Evolutionary conservation across 2,329 filamentous ascomycete genomes (phyloP), one percentile per base, ranked within the genome.

Genomic region (Metarhizium anisopliae): DNA sequence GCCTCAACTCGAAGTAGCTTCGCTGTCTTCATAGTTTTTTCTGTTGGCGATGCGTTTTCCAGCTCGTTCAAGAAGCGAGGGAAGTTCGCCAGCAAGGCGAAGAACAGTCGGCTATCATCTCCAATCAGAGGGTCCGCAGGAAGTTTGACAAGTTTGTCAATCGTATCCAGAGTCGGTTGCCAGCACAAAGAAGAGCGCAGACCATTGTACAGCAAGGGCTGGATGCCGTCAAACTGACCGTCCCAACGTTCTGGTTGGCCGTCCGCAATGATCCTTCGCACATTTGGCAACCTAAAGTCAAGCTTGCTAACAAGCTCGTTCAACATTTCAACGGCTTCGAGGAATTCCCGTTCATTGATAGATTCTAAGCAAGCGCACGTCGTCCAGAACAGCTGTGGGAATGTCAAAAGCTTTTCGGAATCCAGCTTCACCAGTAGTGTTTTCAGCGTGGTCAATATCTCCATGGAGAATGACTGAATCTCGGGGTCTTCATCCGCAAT

Each of bases 321-420:
- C 10, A 99, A 79, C 89, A 99, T 96, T 53, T 89, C 86, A 13
- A 96, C 77, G 25, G 89, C 91, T 67, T 96, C 94, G 59, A 94
- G 81, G 60, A 96, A 99, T 66, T 99, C 94, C 25, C 87, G 83
- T 71, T 99, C 95, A 61, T 97, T 95, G 65, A 97, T 95, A 0
- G 94, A 97, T 66, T 97, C 92, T 20, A 99, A 75, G 67, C 94
- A 99, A 11, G 94, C 94, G 64, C 92, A 96, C 0, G 90, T 96
- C 0, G 93, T 95, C 95, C 95, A 99, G 71, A 99, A 97, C 1
- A 99, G 77, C 65, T 97, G 93, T 2, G 94, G 94, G 61, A 96
- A 96, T n/a, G 85, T 84, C 51, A 95, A 72, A 2, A 99, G 78
- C 67, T 92, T 87, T 42, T 87, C 82, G 0, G 87, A 79, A 20